phyloP scores from a whole-genome alignment of 768 basidiomycete species.

The Saitozyma podzolica region DNA sequence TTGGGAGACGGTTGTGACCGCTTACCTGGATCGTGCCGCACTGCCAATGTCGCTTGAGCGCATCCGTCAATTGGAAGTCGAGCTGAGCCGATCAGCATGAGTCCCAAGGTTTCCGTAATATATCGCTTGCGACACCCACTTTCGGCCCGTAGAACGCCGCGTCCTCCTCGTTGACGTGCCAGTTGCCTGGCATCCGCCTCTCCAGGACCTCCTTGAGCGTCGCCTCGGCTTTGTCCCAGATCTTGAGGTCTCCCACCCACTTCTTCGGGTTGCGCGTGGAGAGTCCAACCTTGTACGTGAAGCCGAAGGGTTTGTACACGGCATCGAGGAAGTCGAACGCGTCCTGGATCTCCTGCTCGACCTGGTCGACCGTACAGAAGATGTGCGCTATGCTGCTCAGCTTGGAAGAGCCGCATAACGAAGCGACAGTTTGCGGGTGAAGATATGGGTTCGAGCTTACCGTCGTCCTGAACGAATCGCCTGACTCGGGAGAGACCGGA shows the following conservation, averaged over 20 bases:
- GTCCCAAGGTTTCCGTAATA: neutral
- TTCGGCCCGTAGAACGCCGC: slow-evolving; percentile 99
- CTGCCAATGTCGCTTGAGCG: slow-evolving; percentile 88
- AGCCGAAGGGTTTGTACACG: slow-evolving; percentile 90
- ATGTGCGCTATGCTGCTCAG: slow-evolving; percentile 65
- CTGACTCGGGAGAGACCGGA: slow-evolving; percentile 90
- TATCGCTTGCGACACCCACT: slow-evolving; percentile 28
- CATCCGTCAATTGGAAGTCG: slow-evolving; percentile 93
- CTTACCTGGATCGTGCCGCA: slow-evolving; percentile 79
- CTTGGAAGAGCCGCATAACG: neutral
- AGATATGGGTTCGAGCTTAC: slow-evolving; percentile 23
- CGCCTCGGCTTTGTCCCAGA: slow-evolving; percentile 84
- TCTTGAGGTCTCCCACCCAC: slow-evolving; percentile 80
- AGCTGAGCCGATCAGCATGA: slow-evolving; percentile 56
- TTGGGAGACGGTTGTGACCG: neutral
- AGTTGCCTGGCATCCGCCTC: slow-evolving; percentile 78
- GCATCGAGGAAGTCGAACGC: slow-evolving; percentile 95
- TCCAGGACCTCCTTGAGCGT: slow-evolving; percentile 64
- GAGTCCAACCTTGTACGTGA: slow-evolving; percentile 88
- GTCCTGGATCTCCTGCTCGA: slow-evolving; percentile 78
- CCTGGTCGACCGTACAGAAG: slow-evolving; percentile 91
- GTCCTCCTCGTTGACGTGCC: slow-evolving; percentile 92
- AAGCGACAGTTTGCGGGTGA: neutral
- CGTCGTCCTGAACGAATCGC: slow-evolving; percentile 95
- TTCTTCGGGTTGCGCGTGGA: slow-evolving; percentile 92